Base-by-base conservation (phyloP, 257 asterid species). In the Apocynum venetum region DNA sequence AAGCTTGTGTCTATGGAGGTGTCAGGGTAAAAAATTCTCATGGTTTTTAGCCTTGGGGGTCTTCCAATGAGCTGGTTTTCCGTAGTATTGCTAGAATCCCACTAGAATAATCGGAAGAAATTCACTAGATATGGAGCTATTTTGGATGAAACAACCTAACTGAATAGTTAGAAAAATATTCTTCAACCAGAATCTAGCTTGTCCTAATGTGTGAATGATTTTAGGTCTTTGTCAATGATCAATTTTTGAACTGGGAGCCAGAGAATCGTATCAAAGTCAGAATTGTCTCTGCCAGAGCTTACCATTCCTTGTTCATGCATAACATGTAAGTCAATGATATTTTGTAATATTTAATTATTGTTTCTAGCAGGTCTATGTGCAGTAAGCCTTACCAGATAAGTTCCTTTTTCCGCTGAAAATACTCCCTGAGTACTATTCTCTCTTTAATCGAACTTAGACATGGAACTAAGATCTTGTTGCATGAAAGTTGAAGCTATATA, bases 181-280 rank as follows among this genome's bases (percentile, higher is more conserved):
- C 4, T 60, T 60, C 67, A 9, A 8, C 31, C 31, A 25, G 31
- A 25, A 25, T 0, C 31, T 66, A 66, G 12, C 71, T 65, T 66
- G 15, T 48, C 4, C 60, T 71, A 43, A 7, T 43, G 53, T 65
- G 52, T 53, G 55, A 11, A 61, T 51, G 52, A 46, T 79, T 80
- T 79, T 85, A 91, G 96, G 96, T 91, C 63, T 91, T 79, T 57
- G 96, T 93, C 80, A 91, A 93, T 63, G 98, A 93, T 80, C 98
- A 93, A 80, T 93, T 90, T 84, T 89, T 93, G n/a, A 93, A 92
- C 67, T 93, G 98, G 98, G 98, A 93, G 63, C 93, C 96, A 0
- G 84, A 90, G 87, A 78, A 93, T 66, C 93, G 92, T 9, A 88
- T 93, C 76, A 93, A 93, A 90, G 98, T 92, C 70, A 83, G 98